Evolutionary conservation across 2,329 filamentous ascomycete species (phyloP), one percentile per base, ranked within the genome.

Genomic region (Epichloe gansuensis): DNA sequence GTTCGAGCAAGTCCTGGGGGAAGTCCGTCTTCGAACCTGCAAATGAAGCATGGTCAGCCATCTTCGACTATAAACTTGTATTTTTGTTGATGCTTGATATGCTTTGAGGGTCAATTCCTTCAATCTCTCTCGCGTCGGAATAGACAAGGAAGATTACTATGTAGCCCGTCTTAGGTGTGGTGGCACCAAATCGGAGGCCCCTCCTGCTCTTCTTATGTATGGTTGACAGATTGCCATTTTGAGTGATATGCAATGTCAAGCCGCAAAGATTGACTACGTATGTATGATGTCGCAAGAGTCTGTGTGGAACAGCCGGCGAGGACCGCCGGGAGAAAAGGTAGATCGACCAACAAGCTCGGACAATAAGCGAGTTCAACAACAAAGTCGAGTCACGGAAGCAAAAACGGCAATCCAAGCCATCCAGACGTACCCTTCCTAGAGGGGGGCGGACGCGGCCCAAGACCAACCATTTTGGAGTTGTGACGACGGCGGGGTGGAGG

Each of bases 21-120:
- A 95, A 79, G 74, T 96, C 89, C 68, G 84, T 82, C 81, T 93
- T 88, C 57, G 90, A 95, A 66, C 89, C 89, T 95, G 59, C 55
- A 15, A 44, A 39, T 58, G 49, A 21, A 34, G 44, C 45, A 59
- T 51, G 57, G 59, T 59, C 44, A 55, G 56, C 44, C 47, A 50
- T 44, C 4, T 45, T 17, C 31, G 38, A 35, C 31, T 50, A n/a
- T 25, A 27, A 27, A 27, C 27, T 3, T 25, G 13, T 6, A 4
- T 38, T 15, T 9, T 12, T 7, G 8, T 11, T 13, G 34, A 41
- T 41, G 15, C 8, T 49, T 42, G 25, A 34, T 21, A 23, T 42
- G 47, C 6, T 31, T 12, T 4, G 38, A 15, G 6, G 21, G 21
- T 15, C 13, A 42, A 17, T 9, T 23, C 12, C 39, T 25, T 42